Evolutionary conservation across 2,329 filamentous ascomycete genomes (phyloP), one percentile per base, ranked within the genome.

Genomic region (Magnaporthiopsis rhizophila): DNA sequence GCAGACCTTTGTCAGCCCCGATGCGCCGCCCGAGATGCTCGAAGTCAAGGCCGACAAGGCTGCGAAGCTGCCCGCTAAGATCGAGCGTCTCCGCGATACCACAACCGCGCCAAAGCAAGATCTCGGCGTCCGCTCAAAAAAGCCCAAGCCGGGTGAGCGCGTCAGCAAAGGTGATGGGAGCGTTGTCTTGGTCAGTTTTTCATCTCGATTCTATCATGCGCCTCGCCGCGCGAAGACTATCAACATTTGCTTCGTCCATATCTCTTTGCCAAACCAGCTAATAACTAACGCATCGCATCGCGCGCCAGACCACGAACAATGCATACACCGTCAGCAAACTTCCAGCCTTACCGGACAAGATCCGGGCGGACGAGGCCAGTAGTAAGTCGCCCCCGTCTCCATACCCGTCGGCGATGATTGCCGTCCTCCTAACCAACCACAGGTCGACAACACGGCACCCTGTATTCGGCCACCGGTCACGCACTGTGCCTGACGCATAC

Each of bases 291-390:
- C 36, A 26, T 30, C 28, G 15, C 32, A n/a, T 59, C 26, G 26
- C 32, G 34, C 26, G 8, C 13, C 66, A 96, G 90, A 91, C 91
- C 56, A 91, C 87, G 72, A 97, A 91, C 72, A 87, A 88, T 73
- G 90, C 91, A 68, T 97, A 95, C 74, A 89, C 85, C 58, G 90
- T 96, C 67, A 91, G 89, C 76, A 92, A 93, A 75, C 83, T 97
- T 38, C 91, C 91, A 65, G 88, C 90, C 64, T 83, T 96, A 30
- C 93, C 94, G 61, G 88, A 93, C 71, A 86, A 87, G 71, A 84
- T 97, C 67, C 86, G 88, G 68, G 78, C 84, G 69, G 84, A 88
- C 71, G 81, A 84, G 65, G 80, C 81, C 73, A 84, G 90, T 92
- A 82, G 74, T 86, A 75, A 53, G 45, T 53, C 4, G 9, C 30